A percentile compares a stretch with the other conserved stretches of the same genome.
Conservation (phyloP, 352 stramenopile genomes). For the Pythium aristosporum region DNA sequence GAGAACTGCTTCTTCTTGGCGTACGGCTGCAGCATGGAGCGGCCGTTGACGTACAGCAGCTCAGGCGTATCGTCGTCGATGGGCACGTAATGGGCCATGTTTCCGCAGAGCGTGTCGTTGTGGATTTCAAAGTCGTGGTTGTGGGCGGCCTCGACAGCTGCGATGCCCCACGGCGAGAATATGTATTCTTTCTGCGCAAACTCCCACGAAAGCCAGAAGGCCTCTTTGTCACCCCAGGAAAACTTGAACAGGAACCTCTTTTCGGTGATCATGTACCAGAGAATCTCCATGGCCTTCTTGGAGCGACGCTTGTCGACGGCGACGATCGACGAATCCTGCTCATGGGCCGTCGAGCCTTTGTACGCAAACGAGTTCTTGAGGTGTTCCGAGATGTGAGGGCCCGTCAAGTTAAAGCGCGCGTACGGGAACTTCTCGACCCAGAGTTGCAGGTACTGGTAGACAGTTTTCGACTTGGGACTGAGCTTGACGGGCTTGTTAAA, state of each 20-base stretch:
- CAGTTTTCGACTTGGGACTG: constrained; percentile 24
- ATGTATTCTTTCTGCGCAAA: constrained; percentile 50
- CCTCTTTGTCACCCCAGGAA: constrained; percentile 48
- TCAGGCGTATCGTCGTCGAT: constrained; percentile 21
- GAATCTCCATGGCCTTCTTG: constrained; percentile 32
- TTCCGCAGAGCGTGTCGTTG: constrained; percentile 58
- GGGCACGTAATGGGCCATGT: constrained; percentile 57
- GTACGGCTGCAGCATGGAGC: constrained; percentile 48
- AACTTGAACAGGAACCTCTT: constrained; percentile 52
- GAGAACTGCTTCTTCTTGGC: constrained; percentile 34
- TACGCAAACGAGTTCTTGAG: constrained; percentile 47
- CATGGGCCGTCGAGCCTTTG: constrained; percentile 44
- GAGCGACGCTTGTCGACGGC: constrained; percentile 50
- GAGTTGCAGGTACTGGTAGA: constrained; percentile 42
- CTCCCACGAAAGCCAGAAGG: constrained; percentile 71
- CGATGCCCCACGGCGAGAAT: constrained; percentile 67
- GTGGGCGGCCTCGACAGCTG: constrained; percentile 38
- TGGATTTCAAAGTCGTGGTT: constrained; percentile 57
- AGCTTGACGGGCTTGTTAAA: constrained; percentile 46
- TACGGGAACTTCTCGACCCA: constrained; percentile 61
- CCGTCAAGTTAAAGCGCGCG: constrained; percentile 35
- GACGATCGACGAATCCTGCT: constrained; percentile 63
- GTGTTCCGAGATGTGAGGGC: constrained; percentile 35
- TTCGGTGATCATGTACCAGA: constrained; percentile 44
- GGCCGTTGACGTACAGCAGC: constrained; percentile 61